Base-by-base conservation (phyloP, 192 early-diverging fungal species). In the Coemansia nantahalensis region DNA sequence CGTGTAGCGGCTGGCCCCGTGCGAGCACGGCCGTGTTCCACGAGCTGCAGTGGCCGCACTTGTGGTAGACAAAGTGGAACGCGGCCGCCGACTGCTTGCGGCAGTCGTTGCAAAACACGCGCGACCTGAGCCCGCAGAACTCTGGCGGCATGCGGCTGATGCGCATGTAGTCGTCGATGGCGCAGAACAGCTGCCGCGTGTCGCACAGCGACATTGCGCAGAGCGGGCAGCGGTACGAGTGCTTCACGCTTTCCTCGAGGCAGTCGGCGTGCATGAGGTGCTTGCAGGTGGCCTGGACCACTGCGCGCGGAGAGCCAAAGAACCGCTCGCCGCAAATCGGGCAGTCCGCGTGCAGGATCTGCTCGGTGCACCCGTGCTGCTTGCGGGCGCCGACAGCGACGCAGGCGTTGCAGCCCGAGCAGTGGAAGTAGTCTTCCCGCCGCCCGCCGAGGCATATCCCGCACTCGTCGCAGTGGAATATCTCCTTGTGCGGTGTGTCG, bases 31-130 rank as follows among this genome's bases (percentile, higher is more conserved):
- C 87, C 2, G 93, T 98, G 59, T 95, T 98, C 66, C 90, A 98
- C n/a, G 90, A 87, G 22, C 61, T 48, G 65, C 95, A 98, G 22
- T 76, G 62, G 5, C 67, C 62, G 72, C 95, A 98, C 58, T 93
- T 95, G 78, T 98, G 95, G 59, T 98, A 97, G 7, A 98, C 46
- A 69, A 97, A 98, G 54, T 98, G 93, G 74, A 86, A 97, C 57
- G 86, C 89, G 12, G 90, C 86, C 15, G 77, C 65, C 2, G 87
- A 91, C 38, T 87, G 85, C 48, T 86, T 80, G 53, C 90, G 91
- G 66, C 95, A 98, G 60, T 98, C 95, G 63, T 95, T 95, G 82
- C 95, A 98, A 49, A 93, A 90, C 3, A 96, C 82, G 31, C 79
- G 68, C 15, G 85, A 86, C 40, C 75, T 59, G 31, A 73, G 82